Evolutionary conservation across 495 filamentous ascomycete species (phyloP), one percentile per base, ranked within the genome.

Genomic region (Aspergillus carlsbadensis): DNA sequence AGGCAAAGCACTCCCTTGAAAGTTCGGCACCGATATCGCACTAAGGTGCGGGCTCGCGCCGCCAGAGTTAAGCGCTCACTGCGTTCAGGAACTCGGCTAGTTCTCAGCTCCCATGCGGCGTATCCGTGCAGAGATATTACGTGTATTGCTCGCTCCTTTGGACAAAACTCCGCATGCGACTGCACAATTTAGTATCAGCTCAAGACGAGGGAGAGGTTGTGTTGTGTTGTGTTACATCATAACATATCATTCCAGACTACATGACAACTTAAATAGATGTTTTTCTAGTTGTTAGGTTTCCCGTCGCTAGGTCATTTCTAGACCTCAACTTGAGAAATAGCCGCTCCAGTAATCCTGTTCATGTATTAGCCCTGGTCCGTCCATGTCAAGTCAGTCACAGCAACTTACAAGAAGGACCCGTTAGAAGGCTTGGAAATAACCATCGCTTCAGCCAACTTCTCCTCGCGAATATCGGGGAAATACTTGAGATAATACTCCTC

Each of bases 391-490:
- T 20, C 26, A 29, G 24, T 3, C 14, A n/a, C 21, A 29, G 31
- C 14, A 52, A 68, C 74, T 44, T 74, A 78, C 76, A 78, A 58
- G 50, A 77, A 78, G 11, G 76, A 76, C 18, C 76, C 76, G 43
- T 77, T 77, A 10, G 76, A 77, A 7, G 94, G 94, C 74, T 89
- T 88, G 69, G 87, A 94, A 18, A 94, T 92, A 43, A 98, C 90
- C 58, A 98, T 87, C 1, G 92, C 92, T 48, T 84, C 82, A 22
- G 83, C 76, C 62, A 89, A 76, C 72, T 89, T 87, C 75, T 91
- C 89, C 44, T 81, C 80, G 2, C 69, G 85, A 51, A 97, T 80
- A 57, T 82, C 81, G 4, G 85, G 81, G 67, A 88, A 84, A 69
- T 86, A 85, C 62, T 82, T 82, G 49, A 70, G 66, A 69, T 97